Conservation (phyloP, 1,284 basidiomycete species). For the Sporisorium reilianum region DNA sequence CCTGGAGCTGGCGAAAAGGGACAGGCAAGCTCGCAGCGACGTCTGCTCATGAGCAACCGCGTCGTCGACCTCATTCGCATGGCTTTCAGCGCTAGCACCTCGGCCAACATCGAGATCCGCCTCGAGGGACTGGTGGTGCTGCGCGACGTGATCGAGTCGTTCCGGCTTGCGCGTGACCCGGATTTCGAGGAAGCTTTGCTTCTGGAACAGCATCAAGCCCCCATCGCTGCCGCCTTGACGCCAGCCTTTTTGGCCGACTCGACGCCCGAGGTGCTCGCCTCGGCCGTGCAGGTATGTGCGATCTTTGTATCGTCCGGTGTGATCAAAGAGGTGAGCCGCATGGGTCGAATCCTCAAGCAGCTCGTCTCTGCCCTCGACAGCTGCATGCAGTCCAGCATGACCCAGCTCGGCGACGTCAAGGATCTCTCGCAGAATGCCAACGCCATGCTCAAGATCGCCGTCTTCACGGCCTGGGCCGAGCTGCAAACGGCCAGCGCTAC, state of each 20-base stretch:
- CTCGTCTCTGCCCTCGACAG: constrained; percentile 80
- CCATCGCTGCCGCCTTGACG: constrained; percentile 96
- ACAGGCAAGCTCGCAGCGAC: constrained; percentile 66
- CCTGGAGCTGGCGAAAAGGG: constrained; percentile 75
- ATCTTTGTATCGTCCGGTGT: constrained; percentile 96
- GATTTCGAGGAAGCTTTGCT: constrained; percentile 90
- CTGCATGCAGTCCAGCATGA: constrained; percentile 79
- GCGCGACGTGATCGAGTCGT: constrained; percentile 92
- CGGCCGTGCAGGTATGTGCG: constrained; percentile 92
- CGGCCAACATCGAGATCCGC: constrained; percentile 93
- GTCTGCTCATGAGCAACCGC: constrained; percentile 79
- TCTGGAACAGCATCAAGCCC: constrained; percentile 98
- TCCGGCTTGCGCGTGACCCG: constrained; percentile 86
- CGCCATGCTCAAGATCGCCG: constrained; percentile 93
- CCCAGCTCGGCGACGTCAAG: constrained; percentile 86
- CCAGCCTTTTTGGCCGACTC: constrained; percentile 95
- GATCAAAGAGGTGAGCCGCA: constrained; percentile 85
- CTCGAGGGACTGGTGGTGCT: constrained; percentile 91
- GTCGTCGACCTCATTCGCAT: constrained; percentile 94
- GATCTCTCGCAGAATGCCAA: constrained; percentile 92
- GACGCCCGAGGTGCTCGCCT: constrained; percentile 92
- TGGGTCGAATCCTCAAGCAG: constrained; percentile 94
- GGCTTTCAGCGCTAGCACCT: constrained; percentile 96
- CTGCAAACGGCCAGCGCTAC: constrained; percentile 82
- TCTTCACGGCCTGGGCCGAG: constrained; percentile 94